Percentiles rank a stretch among this genome's conserved stretches.
These are phyloP conservation scores for Annulohypoxylon maeteangense DNA, from an alignment of 495 filamentous ascomycete species.

Conservation along the genomic window DNA sequence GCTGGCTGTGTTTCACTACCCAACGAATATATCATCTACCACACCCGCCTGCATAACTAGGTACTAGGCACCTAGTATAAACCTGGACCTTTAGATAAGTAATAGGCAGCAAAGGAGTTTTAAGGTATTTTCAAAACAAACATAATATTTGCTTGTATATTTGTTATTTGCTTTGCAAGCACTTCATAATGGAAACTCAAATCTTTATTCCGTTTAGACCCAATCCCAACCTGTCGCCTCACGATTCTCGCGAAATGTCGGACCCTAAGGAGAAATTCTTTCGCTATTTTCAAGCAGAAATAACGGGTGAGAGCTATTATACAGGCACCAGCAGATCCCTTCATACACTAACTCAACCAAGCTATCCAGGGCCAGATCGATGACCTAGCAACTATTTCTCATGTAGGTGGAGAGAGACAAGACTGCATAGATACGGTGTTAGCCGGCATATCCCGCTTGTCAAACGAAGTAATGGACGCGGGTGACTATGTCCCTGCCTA, in stretches of 20 bases:
- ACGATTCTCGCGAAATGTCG: conserved; percentile 37
- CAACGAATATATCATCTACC: conserved; percentile 6
- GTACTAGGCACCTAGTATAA: too few relatives aligned
- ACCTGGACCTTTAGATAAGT: not conserved
- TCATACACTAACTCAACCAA: conserved; percentile 28
- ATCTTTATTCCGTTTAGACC: conserved; percentile 45
- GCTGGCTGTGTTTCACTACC: conserved; percentile 1
- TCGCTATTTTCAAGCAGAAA: conserved; percentile 78
- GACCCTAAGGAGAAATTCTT: conserved; percentile 79
- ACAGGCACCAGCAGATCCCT: not conserved
- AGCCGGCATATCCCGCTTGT: conserved; percentile 55
- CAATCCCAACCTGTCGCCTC: conserved; percentile 7
- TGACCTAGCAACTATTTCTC: conserved; percentile 47
- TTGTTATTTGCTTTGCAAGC: not conserved
- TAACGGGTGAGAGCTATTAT: conserved; percentile 65
- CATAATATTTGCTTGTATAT: not conserved
- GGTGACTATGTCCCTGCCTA: conserved; percentile 57
- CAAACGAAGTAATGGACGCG: conserved; percentile 57
- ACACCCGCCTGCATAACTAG: not conserved
- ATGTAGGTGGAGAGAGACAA: conserved; percentile 57
- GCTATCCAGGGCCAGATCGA: conserved; percentile 57
- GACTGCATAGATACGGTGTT: conserved; percentile 59
- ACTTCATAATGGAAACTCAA: conserved; percentile 39
- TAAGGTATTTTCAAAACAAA: conserved; percentile 22
- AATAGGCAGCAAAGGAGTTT: conserved; percentile 28